These are phyloP conservation scores for Phaeomoniella chlamydospora DNA, from an alignment of 2,329 filamentous ascomycete species.

Conservation along the genomic window DNA sequence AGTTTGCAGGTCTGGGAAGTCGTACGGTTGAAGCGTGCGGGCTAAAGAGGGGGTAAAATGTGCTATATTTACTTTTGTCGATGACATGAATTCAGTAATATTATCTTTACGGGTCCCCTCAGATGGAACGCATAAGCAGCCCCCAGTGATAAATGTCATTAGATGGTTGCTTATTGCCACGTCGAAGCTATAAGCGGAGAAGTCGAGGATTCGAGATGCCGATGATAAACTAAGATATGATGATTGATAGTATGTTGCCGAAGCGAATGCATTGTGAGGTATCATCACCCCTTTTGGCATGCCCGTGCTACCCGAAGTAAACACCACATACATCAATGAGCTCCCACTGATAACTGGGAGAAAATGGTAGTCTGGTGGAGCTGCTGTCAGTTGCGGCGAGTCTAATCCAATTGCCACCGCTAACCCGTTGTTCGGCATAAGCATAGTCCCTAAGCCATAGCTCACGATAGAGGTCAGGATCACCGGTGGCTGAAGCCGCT, in stretches of 20 bases:
- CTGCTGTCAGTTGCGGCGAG: too few relatives aligned
- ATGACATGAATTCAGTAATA: constrained; percentile 33
- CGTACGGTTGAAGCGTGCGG: constrained; percentile 26
- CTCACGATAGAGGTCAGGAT: too few relatives aligned
- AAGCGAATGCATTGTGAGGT: constrained; percentile 17
- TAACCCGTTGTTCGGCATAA: too few relatives aligned
- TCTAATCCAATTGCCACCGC: too few relatives aligned
- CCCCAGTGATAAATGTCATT: constrained; percentile 23
- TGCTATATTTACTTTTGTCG: constrained; percentile 37
- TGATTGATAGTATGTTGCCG: constrained; percentile 30
- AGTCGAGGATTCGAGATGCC: constrained; percentile 21
- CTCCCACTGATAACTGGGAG: constrained; percentile 12
- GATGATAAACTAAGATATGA: constrained; percentile 27
- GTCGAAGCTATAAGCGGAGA: constrained; percentile 31
- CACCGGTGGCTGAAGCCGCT: too few relatives aligned
- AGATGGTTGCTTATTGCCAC: constrained; percentile 25
- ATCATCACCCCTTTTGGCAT: constrained; percentile 20
- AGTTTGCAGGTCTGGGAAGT: constrained; percentile 27
- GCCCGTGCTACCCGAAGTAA: constrained; percentile 18
- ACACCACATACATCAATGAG: constrained; percentile 38
- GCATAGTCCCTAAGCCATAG: too few relatives aligned
- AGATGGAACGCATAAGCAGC: constrained; percentile 31
- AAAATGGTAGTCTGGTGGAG: too few relatives aligned
- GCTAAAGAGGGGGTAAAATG: constrained; percentile 48
- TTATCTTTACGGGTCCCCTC: constrained; percentile 27